Percentiles rank a stretch among this genome's conserved stretches.
Conservation (phyloP, 2,329 filamentous ascomycete species). For the Graphium sp. region DNA sequence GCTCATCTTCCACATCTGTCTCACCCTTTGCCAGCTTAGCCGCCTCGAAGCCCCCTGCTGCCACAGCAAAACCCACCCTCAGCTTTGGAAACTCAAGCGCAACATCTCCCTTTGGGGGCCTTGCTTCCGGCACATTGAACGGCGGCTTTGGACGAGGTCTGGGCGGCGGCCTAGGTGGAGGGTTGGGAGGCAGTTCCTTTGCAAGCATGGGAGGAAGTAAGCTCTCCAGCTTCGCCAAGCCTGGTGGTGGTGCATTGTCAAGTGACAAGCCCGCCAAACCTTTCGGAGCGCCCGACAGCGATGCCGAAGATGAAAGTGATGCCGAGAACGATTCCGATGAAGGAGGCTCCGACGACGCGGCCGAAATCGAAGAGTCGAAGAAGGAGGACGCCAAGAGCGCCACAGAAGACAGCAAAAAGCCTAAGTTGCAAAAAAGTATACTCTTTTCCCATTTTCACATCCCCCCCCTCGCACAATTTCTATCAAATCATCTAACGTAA, state of each 20-base stretch:
- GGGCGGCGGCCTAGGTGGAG: slow-evolving; percentile 25
- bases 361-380: slow-evolving; percentile 32
- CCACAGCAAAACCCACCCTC: slow-evolving; percentile 20
- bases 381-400: slow-evolving; percentile 31
- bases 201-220: slow-evolving; percentile 37
- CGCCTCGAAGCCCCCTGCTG: no score
- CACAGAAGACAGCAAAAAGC: slow-evolving; percentile 45
- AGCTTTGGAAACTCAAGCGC: slow-evolving; percentile 25
- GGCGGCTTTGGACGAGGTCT: slow-evolving; percentile 28
- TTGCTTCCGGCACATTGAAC: slow-evolving; percentile 20
- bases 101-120: slow-evolving; percentile 28
- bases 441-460: slow-evolving; percentile 4
- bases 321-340: slow-evolving; percentile 18
- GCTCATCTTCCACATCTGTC: slow-evolving; percentile 14
- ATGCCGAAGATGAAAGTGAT: slow-evolving; percentile 30
- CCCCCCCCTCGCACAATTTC: slow-evolving; percentile 5
- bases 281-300: slow-evolving; percentile 62
- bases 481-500: slow-evolving; percentile 12
- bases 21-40: slow-evolving; percentile 14
- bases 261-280: slow-evolving; percentile 49
- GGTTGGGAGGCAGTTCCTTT: slow-evolving; percentile 32
- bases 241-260: slow-evolving; percentile 31
- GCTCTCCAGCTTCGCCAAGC: slow-evolving; percentile 39
- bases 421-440: slow-evolving; percentile 54
- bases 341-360: slow-evolving; percentile 24